Base-by-base conservation (phyloP, 1,284 basidiomycete species). In the Ustilago xerochloae region DNA sequence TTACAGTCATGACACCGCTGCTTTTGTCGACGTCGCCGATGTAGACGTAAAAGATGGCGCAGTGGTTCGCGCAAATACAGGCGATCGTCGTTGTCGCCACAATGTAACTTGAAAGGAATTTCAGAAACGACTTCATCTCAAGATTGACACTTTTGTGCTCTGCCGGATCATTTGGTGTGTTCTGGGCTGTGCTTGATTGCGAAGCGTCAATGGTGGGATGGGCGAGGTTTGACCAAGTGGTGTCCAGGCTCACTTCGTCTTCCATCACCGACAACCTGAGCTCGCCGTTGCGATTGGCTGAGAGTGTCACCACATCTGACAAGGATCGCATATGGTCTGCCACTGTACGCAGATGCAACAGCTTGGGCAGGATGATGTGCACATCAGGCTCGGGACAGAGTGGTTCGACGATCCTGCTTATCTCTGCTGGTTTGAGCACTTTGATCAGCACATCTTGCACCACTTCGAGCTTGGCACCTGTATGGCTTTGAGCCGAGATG, bases 11-110 rank as follows among this genome's bases (percentile, higher is more conserved):
- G 48, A 75, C 66, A 43, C 77, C 77, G 35, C 61, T 64, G 20
- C 65, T 56, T 36, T 79, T 73, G 45, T 79, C 69, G 10, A 76
- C 60, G 10, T 81, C 77, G 9, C 83, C 82, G 26, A 84, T 75
- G 60, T 84, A 84, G 54, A 84, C 82, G 66, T 84, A 84, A 41
- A 84, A 84, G 62, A 84, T 84, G 39, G 79, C 82, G 62, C 82
- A 84, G 61, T 84, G 82, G 30, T 64, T 63, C 20, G 64, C 57
- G 73, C 83, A 84, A 50, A 84, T 73, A 75, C 81, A 82, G 5
- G 78, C 79, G 46, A 84, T 84, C 2, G 82, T 82, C 10, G 76
- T 78, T 1, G 76, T 74, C 2, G 71, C 75, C 35, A 84, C 79
- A n/a, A 73, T 45, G 77, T 84, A 80, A 45, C 70, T 68, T 38